Percentiles rank a stretch among this genome's conserved stretches.
phyloP scores from a whole-genome alignment of 768 basidiomycete genomes.

The Hericium erinaceus region DNA sequence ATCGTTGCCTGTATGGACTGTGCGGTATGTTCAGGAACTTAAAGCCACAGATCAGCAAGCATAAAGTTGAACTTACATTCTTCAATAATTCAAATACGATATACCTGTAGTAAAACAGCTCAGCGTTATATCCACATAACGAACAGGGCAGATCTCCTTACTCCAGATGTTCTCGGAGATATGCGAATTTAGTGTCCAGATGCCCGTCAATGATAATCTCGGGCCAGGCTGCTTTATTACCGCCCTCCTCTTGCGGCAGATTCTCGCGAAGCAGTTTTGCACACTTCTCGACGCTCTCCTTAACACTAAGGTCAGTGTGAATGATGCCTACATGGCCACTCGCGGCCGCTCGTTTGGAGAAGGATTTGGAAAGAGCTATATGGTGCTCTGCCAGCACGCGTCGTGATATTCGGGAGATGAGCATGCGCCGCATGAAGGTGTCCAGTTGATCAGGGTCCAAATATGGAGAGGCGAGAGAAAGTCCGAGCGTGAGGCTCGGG shows the following conservation, averaged over 20 bases:
- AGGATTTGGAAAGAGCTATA: conserved; percentile 63
- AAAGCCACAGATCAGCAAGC: neutral
- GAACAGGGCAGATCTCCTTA: conserved; percentile 25
- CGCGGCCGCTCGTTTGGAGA: conserved; percentile 24
- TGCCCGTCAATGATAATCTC: conserved; percentile 69
- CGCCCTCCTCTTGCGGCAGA: conserved; percentile 32
- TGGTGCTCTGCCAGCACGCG: conserved; percentile 88
- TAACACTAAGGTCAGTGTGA: conserved; percentile 63
- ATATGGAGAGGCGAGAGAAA: conserved; percentile 77
- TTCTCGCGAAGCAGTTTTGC: conserved; percentile 40
- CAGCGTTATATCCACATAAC: neutral
- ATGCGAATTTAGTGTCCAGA: conserved; percentile 60
- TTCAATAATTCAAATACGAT: conserved; percentile 86
- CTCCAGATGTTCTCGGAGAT: conserved; percentile 85
- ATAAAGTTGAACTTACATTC: conserved; percentile 45
- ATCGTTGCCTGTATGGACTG: conserved; percentile 70
- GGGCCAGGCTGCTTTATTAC: conserved; percentile 36
- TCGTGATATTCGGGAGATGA: conserved; percentile 82
- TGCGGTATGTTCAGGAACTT: neutral
- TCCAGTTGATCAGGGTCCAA: conserved; percentile 73
- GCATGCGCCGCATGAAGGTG: conserved; percentile 85
- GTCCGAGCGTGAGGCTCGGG: conserved; percentile 71
- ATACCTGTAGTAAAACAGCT: conserved; percentile 38
- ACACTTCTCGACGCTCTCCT: conserved; percentile 64
- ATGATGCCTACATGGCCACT: conserved; percentile 73